Evolutionary conservation across 139 green algal genomes (phyloP), one percentile per base, ranked within the genome.

Genomic region (Nannochloris sp.): DNA sequence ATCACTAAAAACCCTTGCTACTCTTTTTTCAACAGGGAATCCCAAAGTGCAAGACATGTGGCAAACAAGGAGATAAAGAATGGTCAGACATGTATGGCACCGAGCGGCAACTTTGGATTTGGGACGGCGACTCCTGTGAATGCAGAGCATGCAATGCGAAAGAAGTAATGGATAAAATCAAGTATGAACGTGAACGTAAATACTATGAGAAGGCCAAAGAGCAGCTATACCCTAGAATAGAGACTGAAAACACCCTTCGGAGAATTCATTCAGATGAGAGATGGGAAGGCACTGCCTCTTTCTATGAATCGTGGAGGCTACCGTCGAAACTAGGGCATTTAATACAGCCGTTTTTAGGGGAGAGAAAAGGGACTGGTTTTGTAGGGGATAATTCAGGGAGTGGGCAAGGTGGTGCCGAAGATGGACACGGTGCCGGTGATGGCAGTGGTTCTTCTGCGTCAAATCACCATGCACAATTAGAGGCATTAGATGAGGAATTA

Each of bases 201-300:
- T 45, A 54, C 24, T 75, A 70, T 42, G 27, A 34, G 4, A 25
- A 35, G 14, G 68, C 36, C 29, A 68, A 68, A 57, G 39, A 70
- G 1, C 25, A 70, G 27, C 19, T 70, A 8, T 75, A 64, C 12
- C 51, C 39, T 23, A 38, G 31, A 24, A 23, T 36, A n/a, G 1
- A 47, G 54, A 19, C 38, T 0, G 27, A 33, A 9, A n/a, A 19
- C 5, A 51, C 45, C 4, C 23, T 67, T 23, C 61, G 67, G 10
- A 31, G 63, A 5, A 14, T 76, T 19, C 30, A 55, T 3, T 67
- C 51, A 6, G 39, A 67, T 29, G 31, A 76, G 48, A n/a, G 39
- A 32, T 76, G 70, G 70, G 54, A 76, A 13, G 33, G 27, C 34
- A 68, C 53, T 19, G 19, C 6, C 7, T 67, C 51, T 34, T 76